Evolutionary conservation across 768 basidiomycete genomes (phyloP).

Genomic region (Melanogaster broomeanus): DNA sequence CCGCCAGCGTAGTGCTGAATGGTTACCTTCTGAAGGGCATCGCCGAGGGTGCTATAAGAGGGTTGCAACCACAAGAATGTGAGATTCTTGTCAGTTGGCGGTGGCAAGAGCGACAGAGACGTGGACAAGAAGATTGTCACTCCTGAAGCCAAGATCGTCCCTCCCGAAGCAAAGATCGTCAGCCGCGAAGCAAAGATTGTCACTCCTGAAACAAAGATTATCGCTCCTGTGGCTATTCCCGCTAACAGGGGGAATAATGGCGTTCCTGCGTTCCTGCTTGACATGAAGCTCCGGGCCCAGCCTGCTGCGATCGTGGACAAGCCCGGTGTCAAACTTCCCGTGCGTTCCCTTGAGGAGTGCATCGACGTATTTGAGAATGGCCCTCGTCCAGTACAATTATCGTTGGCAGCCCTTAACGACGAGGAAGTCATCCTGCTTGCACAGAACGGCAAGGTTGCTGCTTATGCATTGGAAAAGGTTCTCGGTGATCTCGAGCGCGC

Average conservation of each 20-base stretch:
- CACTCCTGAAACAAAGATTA: slow-evolving; percentile 16
- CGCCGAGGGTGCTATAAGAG: slow-evolving; percentile 51
- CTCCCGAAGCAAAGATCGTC: too few relatives aligned
- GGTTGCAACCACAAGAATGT: slow-evolving; percentile 31
- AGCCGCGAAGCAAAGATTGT: too few relatives aligned
- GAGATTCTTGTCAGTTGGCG: slow-evolving; percentile 29
- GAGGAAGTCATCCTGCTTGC: slow-evolving; percentile 90
- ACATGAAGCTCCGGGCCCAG: slow-evolving; percentile 36
- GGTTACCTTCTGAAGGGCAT: slow-evolving; percentile 91
- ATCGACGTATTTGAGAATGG: slow-evolving; percentile 78
- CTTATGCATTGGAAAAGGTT: slow-evolving; percentile 96
- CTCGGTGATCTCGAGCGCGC: slow-evolving; percentile 88
- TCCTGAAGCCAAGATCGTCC: slow-evolving; percentile 10
- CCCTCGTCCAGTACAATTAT: slow-evolving; percentile 57
- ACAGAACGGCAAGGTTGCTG: slow-evolving; percentile 89
- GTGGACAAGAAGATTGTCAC: slow-evolving; percentile 21
- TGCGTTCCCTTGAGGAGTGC: slow-evolving; percentile 73
- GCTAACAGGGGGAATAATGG: slow-evolving; percentile 19
- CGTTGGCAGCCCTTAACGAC: slow-evolving; percentile 71
- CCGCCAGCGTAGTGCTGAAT: slow-evolving; percentile 85
- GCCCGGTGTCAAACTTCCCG: slow-evolving; percentile 9
- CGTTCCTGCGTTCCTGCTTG: slow-evolving; percentile 30
- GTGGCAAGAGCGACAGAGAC: slow-evolving; percentile 19
- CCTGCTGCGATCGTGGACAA: slow-evolving; percentile 13
- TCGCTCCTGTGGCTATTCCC: slow-evolving; percentile 26